phyloP scores from a whole-genome alignment of 257 asterid genomes.

The Lithospermum erythrorhizon region DNA sequence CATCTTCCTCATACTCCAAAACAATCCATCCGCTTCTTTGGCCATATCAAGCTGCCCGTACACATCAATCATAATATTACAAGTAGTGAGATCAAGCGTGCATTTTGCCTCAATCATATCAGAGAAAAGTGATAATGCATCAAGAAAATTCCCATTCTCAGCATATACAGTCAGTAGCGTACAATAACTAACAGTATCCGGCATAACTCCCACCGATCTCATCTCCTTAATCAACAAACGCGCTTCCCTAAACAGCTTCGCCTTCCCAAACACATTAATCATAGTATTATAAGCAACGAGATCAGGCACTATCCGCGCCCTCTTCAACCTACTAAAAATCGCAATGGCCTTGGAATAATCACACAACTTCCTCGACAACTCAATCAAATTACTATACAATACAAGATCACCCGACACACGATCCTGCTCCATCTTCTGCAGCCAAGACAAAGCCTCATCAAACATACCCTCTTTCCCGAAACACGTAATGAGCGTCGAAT shows the following conservation, averaged over 20 bases:
- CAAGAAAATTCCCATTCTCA: constrained; percentile 63
- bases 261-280: constrained; percentile 95
- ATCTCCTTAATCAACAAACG: constrained; percentile 51
- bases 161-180: constrained; percentile 66
- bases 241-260: constrained; percentile 82
- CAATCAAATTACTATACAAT: constrained; percentile 76
- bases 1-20: constrained; percentile 85
- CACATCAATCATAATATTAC: constrained; percentile 91
- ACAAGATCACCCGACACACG: constrained; percentile 76
- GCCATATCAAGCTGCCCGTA: constrained; percentile 96
- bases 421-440: constrained; percentile 87
- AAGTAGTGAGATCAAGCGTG: constrained; percentile 62
- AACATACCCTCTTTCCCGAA: constrained; percentile 83
- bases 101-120: constrained; percentile 75
- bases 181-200: constrained; percentile 78
- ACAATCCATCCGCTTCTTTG: constrained; percentile 79
- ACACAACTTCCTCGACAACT: constrained; percentile 64
- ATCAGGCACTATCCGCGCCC: constrained; percentile 68
- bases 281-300: constrained; percentile 77
- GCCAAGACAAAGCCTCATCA: constrained; percentile 93
- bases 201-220: constrained; percentile 50
- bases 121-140: constrained; percentile 62
- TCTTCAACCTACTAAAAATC: constrained; percentile 62
- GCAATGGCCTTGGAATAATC: constrained; percentile 86
- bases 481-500: constrained; percentile 71